Evolutionary conservation across 2,329 filamentous ascomycete genomes (phyloP).

Genomic region (Cladosporium sp.): DNA sequence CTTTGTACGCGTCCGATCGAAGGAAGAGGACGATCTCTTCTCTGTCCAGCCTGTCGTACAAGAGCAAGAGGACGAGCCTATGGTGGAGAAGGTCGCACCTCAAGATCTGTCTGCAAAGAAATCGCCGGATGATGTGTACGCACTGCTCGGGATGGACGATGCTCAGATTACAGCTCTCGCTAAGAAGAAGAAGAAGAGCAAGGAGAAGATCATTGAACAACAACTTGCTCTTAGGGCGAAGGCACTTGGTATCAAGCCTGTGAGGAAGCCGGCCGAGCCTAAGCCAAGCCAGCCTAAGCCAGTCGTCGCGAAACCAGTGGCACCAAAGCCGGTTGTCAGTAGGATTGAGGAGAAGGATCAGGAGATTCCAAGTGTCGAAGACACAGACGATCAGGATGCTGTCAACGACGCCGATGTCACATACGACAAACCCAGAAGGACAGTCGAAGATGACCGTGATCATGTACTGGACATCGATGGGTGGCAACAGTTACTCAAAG

Average conservation of each 20-base stretch:
- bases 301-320: conserved; percentile 25
- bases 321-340: conserved; percentile 37
- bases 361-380: conserved; percentile 55
- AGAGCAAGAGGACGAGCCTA: conserved; percentile 42
- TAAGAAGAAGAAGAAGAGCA: conserved; percentile 68
- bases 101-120: conserved; percentile 28
- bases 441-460: conserved; percentile 65
- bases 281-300: conserved; percentile 23
- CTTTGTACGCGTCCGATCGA: conserved; percentile 73
- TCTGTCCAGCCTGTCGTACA: conserved; percentile 57
- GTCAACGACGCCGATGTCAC: conserved; percentile 58
- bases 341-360: conserved; percentile 38
- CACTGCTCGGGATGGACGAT: conserved; percentile 20
- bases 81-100: conserved; percentile 23
- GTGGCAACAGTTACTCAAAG: conserved; percentile 68
- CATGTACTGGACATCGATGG: conserved; percentile 70
- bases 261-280: conserved; percentile 31
- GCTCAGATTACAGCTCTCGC: conserved; percentile 25
- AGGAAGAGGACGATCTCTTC: conserved; percentile 81
- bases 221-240: conserved; percentile 58
- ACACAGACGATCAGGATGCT: conserved; percentile 49
- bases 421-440: conserved; percentile 59
- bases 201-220: conserved; percentile 74
- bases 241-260: conserved; percentile 32
- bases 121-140: conserved; percentile 19